Percentiles rank a stretch among this genome's conserved stretches.
Evolutionary conservation across 2,329 filamentous ascomycete species (phyloP).

Genomic region (Cladosporium sp.): DNA sequence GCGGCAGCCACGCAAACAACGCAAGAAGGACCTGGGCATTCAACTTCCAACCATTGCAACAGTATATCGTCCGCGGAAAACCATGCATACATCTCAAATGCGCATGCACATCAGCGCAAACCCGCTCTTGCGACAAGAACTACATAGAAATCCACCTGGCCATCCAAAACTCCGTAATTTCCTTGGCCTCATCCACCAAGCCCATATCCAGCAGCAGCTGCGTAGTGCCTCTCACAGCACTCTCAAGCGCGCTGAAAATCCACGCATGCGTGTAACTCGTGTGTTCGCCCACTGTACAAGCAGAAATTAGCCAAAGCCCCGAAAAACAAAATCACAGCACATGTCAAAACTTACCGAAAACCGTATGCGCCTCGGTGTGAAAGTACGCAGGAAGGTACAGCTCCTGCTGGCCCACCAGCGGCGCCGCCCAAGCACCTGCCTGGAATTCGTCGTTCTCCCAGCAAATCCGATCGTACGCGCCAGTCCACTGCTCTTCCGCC

Average conservation of each 20-base stretch:
- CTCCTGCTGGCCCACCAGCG: conserved; percentile 60
- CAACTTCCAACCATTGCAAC: too few species aligned
- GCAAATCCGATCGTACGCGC: conserved; percentile 60
- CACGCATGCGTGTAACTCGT: conserved; percentile 68
- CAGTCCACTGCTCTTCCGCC: conserved; percentile 59
- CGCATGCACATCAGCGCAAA: too few species aligned
- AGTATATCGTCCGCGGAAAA: too few species aligned
- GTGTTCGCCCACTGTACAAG: conserved; percentile 47
- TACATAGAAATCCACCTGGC: conserved; percentile 57
- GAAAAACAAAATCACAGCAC: background rate
- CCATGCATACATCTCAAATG: too few species aligned
- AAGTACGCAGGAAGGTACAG: conserved; percentile 69
- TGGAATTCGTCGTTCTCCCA: conserved; percentile 60
- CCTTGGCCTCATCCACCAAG: conserved; percentile 65
- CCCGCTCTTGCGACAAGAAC: too few species aligned
- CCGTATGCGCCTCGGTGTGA: conserved; percentile 63
- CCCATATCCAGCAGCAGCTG: conserved; percentile 62
- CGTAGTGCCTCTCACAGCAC: conserved; percentile 59
- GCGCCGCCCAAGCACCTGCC: conserved; percentile 55
- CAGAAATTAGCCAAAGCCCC: background rate
- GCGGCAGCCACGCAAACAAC: too few species aligned
- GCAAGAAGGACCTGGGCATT: too few species aligned
- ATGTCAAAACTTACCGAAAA: conserved; percentile 44
- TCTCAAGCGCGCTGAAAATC: conserved; percentile 64
- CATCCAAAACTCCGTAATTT: conserved; percentile 62